Evolutionary conservation across 306 rosid genomes (phyloP), one percentile per base, ranked within the genome.

Genomic region (Medicago lupulina): DNA sequence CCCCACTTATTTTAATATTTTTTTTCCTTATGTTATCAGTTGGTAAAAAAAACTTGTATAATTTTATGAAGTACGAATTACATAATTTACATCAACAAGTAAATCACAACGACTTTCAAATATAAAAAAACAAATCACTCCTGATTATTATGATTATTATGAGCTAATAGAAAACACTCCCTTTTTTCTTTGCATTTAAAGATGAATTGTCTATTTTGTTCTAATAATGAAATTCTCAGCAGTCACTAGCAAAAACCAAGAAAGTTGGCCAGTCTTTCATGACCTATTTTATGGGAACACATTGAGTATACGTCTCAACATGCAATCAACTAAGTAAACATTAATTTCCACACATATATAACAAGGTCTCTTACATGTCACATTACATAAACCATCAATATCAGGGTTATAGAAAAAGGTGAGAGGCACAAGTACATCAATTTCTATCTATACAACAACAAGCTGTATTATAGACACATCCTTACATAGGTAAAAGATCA

Each of bases 401-500:
- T 76, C 62, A 61, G 64, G 19, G 25, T 67, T 67, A 59, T 60
- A 73, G 43, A 71, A 51, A 71, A 80, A 72, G 85, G 78, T 77
- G 60, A 54, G 82, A 73, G 38, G 80, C 71, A 59, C 74, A 76
- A 51, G 73, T 50, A 83, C 73, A 65, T 18, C 47, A 64, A 39
- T 53, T 31, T 50, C 75, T 65, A 59, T 80, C 76, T 39, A 50
- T 58, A 83, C 76, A 71, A 39, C 62, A 70, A 39, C 31, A 79
- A 50, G 18, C 18, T 71, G 66, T 83, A 58, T 49, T 66, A 54
- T 34, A 73, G 25, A 77, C 83, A 77, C 54, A 81, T 84, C 73
- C 59, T 74, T 77, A 77, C 85, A 57, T 49, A 77, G 87, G 85
- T 84, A 84, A 57, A 73, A 77, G 61, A 84, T 84, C 87, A 84